phyloP scores from a whole-genome alignment of 306 rosid genomes.

The Cicer chorassanicum region DNA sequence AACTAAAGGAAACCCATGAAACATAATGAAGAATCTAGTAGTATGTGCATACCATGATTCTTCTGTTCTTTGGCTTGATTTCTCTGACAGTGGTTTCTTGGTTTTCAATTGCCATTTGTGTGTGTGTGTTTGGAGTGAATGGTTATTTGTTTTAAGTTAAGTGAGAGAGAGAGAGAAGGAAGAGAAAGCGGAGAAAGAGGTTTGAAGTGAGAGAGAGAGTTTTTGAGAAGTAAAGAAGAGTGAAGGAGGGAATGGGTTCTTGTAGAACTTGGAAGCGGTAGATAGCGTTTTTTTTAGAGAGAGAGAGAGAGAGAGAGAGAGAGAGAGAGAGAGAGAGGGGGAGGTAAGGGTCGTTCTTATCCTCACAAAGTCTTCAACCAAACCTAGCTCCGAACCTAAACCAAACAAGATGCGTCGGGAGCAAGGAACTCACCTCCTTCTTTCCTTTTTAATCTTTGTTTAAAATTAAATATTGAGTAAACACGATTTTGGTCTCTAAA shows the following conservation, averaged over 20 bases:
- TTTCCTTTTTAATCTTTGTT: conserved; percentile 54
- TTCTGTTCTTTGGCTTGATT: conserved; percentile 89
- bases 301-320: conserved; percentile 44
- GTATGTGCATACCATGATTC: conserved; percentile 69
- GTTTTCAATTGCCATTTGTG: conserved; percentile 78
- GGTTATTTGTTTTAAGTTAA: conserved; percentile 14
- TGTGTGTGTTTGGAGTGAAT: not conserved
- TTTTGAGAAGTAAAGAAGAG: conserved; percentile 41
- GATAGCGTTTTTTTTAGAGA: conserved; percentile 56
- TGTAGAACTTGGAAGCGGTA: conserved; percentile 69
- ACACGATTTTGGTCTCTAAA: too few species aligned
- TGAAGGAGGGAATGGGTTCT: conserved; percentile 75
- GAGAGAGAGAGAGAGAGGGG: conserved; percentile 42
- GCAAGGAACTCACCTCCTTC: conserved; percentile 88
- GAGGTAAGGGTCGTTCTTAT: conserved; percentile 76
- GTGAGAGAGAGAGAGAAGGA: conserved; percentile 22
- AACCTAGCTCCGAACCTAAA: conserved; percentile 62
- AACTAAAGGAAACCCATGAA: not conserved
- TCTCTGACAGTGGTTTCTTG: conserved; percentile 81
- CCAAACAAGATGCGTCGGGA: conserved; percentile 65
- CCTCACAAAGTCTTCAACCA: conserved; percentile 77
- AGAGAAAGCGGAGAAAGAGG: not conserved
- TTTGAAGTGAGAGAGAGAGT: conserved; percentile 16
- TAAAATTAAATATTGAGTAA: too few species aligned
- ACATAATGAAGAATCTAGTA: not conserved